A percentile compares a stretch with the other conserved stretches of the same genome.
Evolutionary conservation across 2,329 filamentous ascomycete species (phyloP).

Genomic region (Achaetomium macrosporum): DNA sequence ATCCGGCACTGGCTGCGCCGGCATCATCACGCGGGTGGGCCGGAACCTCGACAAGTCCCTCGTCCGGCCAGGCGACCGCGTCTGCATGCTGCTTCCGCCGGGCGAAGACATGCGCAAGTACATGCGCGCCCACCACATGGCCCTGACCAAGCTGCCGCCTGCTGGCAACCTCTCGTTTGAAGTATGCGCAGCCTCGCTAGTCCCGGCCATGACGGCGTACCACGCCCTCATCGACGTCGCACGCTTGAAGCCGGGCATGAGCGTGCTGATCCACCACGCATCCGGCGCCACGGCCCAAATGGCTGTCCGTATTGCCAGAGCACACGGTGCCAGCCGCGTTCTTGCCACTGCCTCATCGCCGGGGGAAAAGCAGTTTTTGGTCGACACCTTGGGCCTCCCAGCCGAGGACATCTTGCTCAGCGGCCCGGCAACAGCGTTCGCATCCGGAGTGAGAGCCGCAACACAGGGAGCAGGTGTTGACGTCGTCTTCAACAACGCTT

Average conservation of each 20-base stretch:
- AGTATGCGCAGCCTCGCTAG: constrained; percentile 29
- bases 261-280: constrained; percentile 32
- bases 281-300: constrained; percentile 30
- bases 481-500: constrained; percentile 34
- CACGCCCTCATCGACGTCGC: constrained; percentile 30
- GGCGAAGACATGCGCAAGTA: constrained; percentile 20
- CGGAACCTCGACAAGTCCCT: constrained; percentile 26
- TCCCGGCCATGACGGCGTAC: constrained; percentile 31
- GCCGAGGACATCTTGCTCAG: constrained; percentile 33
- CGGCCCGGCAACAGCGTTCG: constrained; percentile 30
- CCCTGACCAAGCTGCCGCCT: constrained; percentile 28
- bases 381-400: constrained; percentile 26
- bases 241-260: constrained; percentile 26
- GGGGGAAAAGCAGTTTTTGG: constrained; percentile 32
- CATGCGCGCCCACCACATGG: constrained; percentile 16
- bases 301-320: constrained; percentile 27
- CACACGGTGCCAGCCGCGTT: constrained; percentile 29
- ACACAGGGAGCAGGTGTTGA: constrained; percentile 32
- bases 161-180: constrained; percentile 28
- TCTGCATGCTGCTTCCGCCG: constrained; percentile 21
- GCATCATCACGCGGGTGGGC: constrained; percentile 31
- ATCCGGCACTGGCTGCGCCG: constrained; percentile 21
- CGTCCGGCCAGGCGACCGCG: constrained; percentile 25
- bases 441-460: constrained; percentile 24
- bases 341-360: constrained; percentile 31